Evolutionary conservation across 345 rosid genomes (phyloP), one percentile per base, ranked within the genome.

Genomic region (Aquilaria sinensis): DNA sequence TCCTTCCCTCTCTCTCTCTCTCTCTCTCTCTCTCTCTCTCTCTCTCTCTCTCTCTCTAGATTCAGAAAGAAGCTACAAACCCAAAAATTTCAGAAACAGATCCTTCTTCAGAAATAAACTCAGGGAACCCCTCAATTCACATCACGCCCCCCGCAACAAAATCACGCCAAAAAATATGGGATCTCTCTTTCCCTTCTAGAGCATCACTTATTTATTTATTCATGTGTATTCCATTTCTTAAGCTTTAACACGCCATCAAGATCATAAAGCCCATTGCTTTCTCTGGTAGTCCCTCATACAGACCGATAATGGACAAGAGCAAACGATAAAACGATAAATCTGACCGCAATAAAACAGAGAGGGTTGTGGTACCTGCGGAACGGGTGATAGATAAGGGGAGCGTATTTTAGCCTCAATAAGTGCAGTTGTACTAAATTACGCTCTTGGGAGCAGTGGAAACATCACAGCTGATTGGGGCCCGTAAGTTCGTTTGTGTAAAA

Each of bases 281-380:
- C 4, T 29, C 29, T 16, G 45, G 15, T 46, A 47, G 30, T 67
- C 65, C 43, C 60, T 59, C 43, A 0, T 45, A 31, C 50, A 65
- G 41, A 34, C 53, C 46, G 48, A 58, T 4, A 16, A 13, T 53
- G 14, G 56, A 67, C 59, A 14, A 56, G 10, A 7, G 68, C 16
- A 32, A 50, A 57, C 61, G 61, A 65, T 65, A 64, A 65, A 74
- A 62, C 51, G 71, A 65, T 77, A 77, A 65, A 71, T 64, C 62
- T 55, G 61, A 59, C 34, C 4, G 68, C 71, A 66, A 78, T 66
- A 56, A 53, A 61, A 78, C 78, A 66, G 56, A 58, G 68, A 30
- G 71, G 53, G 8, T 37, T 37, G 60, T 31, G 73, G 33, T 13
- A 51, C 10, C 32, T 12, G 67, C 2, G 48, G 67, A 34, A 9